Conservation (phyloP, 306 rosid genomes). For the apple (Malus domestica) region DNA sequence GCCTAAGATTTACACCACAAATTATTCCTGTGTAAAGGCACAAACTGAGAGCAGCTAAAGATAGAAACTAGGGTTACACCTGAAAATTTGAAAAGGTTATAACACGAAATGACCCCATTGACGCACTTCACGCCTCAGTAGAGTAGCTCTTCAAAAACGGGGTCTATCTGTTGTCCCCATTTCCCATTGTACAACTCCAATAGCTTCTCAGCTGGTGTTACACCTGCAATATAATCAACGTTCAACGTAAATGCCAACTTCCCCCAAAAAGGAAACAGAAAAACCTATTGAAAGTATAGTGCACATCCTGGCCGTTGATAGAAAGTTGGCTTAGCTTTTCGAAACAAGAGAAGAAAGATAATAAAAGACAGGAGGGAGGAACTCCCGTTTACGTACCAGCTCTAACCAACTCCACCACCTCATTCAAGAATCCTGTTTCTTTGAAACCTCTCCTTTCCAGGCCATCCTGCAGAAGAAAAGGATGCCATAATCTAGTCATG, state of each 20-base stretch:
- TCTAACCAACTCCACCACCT: conserved; percentile 78
- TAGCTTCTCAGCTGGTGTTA: conserved; percentile 87
- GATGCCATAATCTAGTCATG: not conserved
- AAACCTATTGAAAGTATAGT: not conserved
- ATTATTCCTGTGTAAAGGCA: conserved; percentile 27
- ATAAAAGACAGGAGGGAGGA: not conserved
- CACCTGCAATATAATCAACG: conserved; percentile 43
- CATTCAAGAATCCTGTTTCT: conserved; percentile 89
- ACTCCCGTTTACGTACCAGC: conserved; percentile 47
- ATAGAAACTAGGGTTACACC: conserved; percentile 20
- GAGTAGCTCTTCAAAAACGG: conserved; percentile 82
- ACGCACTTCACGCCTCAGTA: conserved; percentile 44
- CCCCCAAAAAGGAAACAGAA: not conserved
- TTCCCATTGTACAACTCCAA: conserved; percentile 73
- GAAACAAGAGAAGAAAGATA: not conserved
- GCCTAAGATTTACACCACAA: conserved; percentile 25
- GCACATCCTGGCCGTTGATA: not conserved
- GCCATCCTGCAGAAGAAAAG: conserved; percentile 57
- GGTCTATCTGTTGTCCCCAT: conserved; percentile 80
- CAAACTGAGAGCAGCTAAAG: conserved; percentile 18
- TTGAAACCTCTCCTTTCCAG: conserved; percentile 92
- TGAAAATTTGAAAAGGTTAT: conserved; percentile 15
- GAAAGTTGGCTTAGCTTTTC: not conserved
- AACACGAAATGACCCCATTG: conserved; percentile 24
- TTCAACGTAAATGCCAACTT: not conserved